A percentile compares a stretch with the other conserved stretches of the same genome.
phyloP scores from a whole-genome alignment of 23 red algal species.

The Gracilaria domingensis region DNA sequence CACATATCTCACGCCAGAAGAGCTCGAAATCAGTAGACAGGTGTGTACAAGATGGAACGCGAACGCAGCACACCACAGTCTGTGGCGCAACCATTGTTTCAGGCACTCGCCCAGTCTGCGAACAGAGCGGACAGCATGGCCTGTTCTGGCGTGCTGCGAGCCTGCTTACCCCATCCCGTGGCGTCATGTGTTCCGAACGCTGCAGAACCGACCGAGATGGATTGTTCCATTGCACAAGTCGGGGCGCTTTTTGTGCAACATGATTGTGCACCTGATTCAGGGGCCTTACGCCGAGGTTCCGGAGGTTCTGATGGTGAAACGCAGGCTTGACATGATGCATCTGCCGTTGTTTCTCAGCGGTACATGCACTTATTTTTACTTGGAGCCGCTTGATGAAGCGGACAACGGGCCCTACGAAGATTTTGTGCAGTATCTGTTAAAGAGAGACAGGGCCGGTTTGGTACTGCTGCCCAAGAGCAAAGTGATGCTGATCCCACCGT shows the following conservation, averaged over 20 bases:
- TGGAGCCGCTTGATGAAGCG: slow-evolving; percentile 12
- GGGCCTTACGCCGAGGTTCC: neutral
- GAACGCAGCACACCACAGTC: neutral
- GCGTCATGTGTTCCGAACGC: slow-evolving; percentile 8
- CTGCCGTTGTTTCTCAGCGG: slow-evolving; percentile 13
- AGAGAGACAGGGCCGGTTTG: slow-evolving; percentile 9
- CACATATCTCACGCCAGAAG: neutral
- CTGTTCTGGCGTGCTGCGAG: slow-evolving; percentile 12
- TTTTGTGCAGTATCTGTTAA: slow-evolving; percentile 2
- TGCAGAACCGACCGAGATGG: slow-evolving; percentile 28
- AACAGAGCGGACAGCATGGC: slow-evolving; percentile 16
- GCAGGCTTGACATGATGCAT: neutral
- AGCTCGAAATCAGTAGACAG: slow-evolving; percentile 2
- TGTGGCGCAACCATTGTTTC: slow-evolving; percentile 27
- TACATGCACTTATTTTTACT: slow-evolving; percentile 24
- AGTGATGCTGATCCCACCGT: slow-evolving; percentile 21
- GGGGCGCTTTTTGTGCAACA: slow-evolving; percentile 9
- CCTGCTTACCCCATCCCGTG: neutral
- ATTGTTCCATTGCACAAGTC: neutral
- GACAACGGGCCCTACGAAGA: slow-evolving; percentile 18
- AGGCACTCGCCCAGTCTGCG: slow-evolving; percentile 15
- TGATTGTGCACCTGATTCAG: slow-evolving; percentile 18
- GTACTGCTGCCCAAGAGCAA: neutral
- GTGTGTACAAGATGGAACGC: slow-evolving; percentile 9
- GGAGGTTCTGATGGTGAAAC: neutral